These are phyloP conservation scores for Boletus vermiculosoides DNA, from an alignment of 768 basidiomycete genomes.

Conservation along the genomic window DNA sequence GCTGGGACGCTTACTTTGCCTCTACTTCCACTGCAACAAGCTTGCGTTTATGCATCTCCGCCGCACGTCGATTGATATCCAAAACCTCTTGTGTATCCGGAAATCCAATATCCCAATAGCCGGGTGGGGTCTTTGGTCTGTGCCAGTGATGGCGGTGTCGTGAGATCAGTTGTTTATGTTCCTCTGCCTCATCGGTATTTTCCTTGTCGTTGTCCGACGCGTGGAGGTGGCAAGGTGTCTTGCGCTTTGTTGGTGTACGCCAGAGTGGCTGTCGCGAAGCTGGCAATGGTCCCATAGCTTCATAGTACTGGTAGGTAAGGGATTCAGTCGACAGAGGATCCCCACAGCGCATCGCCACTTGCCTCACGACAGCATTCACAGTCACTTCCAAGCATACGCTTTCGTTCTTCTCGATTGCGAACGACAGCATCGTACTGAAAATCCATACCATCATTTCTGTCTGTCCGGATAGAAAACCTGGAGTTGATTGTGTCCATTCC, in stretches of 20 bases:
- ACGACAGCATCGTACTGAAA: slow-evolving; percentile 80
- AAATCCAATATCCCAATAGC: slow-evolving; percentile 90
- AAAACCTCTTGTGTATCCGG: slow-evolving; percentile 80
- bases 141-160: slow-evolving; percentile 73
- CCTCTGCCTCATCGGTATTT: slow-evolving; percentile 36
- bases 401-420: slow-evolving; percentile 60
- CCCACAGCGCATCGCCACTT: slow-evolving; percentile 20
- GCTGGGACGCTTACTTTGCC: slow-evolving; percentile 43
- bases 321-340: background rate
- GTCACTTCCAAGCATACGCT: slow-evolving; percentile 67
- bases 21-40: slow-evolving; percentile 56
- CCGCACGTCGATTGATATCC: slow-evolving; percentile 72
- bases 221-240: slow-evolving; percentile 5
- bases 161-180: slow-evolving; percentile 71
- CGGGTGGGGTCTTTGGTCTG: slow-evolving; percentile 73
- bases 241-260: slow-evolving; percentile 56
- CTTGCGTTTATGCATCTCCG: slow-evolving; percentile 70
- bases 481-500: slow-evolving; percentile 55
- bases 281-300: slow-evolving; percentile 71
- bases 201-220: slow-evolving; percentile 25
- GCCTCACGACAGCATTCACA: slow-evolving; percentile 84
- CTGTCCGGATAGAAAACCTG: slow-evolving; percentile 63
- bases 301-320: slow-evolving; percentile 61
- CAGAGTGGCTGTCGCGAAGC: slow-evolving; percentile 69
- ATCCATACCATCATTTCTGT: slow-evolving; percentile 59